These are phyloP conservation scores for Stipa capillata DNA, from an alignment of 176 grass and related monocot species.

Conservation along the genomic window DNA sequence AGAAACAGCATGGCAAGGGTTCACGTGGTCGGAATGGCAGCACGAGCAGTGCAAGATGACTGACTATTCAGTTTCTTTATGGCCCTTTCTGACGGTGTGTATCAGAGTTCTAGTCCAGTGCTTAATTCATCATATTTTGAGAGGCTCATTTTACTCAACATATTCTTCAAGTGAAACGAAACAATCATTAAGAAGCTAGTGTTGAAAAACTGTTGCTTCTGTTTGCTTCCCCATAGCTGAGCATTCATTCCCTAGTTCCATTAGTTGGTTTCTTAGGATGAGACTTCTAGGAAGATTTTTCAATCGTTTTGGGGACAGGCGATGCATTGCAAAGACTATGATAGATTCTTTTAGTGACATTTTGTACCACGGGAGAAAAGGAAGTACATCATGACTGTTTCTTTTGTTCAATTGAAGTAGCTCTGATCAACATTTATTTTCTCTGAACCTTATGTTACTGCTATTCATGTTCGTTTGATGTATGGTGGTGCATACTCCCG, in stretches of 20 bases:
- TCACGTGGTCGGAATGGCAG: constrained; percentile 26
- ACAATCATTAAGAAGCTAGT: constrained; percentile 25
- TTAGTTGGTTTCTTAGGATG: constrained; percentile 36
- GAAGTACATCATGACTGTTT: constrained; percentile 40
- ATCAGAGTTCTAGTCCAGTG: constrained; percentile 27
- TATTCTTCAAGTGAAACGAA: constrained; percentile 21
- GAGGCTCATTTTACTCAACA: constrained; percentile 31
- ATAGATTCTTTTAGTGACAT: constrained; percentile 40
- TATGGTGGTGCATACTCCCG: neutral
- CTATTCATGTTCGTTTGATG: constrained; percentile 9
- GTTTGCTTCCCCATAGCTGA: constrained; percentile 30
- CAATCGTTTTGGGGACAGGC: constrained; percentile 13
- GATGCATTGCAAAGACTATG: constrained; percentile 33
- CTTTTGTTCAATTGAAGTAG: constrained; percentile 35
- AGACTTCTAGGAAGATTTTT: constrained; percentile 20
- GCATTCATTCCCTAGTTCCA: constrained; percentile 18
- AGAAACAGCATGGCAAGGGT: constrained; percentile 43
- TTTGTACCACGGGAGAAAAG: constrained; percentile 44
- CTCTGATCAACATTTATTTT: constrained; percentile 9
- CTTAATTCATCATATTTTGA: constrained; percentile 41
- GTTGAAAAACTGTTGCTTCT: constrained; percentile 19
- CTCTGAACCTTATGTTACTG: neutral
- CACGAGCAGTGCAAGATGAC: constrained; percentile 40
- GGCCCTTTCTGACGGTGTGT: constrained; percentile 32
- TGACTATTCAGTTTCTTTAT: constrained; percentile 5